These are phyloP conservation scores for Triticum timopheevii DNA, from an alignment of 176 grass and related monocot species.

Conservation along the genomic window DNA sequence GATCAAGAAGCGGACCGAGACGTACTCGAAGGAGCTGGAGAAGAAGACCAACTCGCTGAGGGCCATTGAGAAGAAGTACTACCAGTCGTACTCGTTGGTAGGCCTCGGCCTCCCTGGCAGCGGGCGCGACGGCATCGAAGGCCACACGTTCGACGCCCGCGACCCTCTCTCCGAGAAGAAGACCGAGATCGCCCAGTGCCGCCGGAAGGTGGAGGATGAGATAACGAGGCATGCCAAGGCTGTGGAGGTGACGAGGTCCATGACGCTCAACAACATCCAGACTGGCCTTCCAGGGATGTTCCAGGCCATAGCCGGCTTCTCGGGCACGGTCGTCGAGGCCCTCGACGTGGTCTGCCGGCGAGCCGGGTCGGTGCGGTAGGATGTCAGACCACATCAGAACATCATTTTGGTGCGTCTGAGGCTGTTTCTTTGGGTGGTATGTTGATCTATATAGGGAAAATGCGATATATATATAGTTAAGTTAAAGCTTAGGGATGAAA, in stretches of 20 bases:
- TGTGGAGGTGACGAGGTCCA: conserved; percentile 78
- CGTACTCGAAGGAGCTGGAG: conserved; percentile 80
- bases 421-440: background rate
- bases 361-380: conserved; percentile 66
- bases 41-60: conserved; percentile 84
- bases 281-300: conserved; percentile 96
- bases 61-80: conserved; percentile 92
- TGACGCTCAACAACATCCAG: conserved; percentile 98
- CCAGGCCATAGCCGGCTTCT: conserved; percentile 88
- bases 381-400: background rate
- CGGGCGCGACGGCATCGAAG: conserved; percentile 52
- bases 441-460: conserved; percentile 44
- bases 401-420: background rate
- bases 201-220: conserved; percentile 91
- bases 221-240: conserved; percentile 79
- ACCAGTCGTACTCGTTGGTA: conserved; percentile 93
- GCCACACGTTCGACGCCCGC: conserved; percentile 68
- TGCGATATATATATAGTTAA: conserved; percentile 41
- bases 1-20: conserved; percentile 79
- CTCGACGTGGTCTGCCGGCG: conserved; percentile 73
- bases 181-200: conserved; percentile 61
- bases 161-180: conserved; percentile 96
- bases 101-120: conserved; percentile 73
- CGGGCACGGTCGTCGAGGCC: conserved; percentile 67
- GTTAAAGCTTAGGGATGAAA: conserved; percentile 45